Evolutionary conservation across 1,284 basidiomycete species (phyloP).

Genomic region (Trichosporon sp.): DNA sequence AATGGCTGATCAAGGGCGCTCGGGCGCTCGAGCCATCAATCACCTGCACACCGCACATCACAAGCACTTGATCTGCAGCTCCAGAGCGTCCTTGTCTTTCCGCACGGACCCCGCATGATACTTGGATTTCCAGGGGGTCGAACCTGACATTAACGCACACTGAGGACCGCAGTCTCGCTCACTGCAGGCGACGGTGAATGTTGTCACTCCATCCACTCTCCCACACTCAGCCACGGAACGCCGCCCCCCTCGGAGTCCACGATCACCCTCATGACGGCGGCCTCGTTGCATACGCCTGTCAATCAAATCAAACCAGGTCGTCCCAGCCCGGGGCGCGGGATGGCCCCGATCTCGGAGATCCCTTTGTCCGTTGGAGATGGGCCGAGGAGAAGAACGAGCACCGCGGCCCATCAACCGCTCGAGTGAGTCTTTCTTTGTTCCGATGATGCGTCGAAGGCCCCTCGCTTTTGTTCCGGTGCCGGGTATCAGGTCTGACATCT

Average conservation of each 20-base stretch:
- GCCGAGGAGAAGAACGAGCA: not conserved
- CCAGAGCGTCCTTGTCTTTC: not conserved
- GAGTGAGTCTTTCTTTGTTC: not conserved
- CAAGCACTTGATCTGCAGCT: not conserved
- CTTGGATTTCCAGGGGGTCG: not conserved
- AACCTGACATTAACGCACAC: not conserved
- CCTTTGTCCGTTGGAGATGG: not conserved
- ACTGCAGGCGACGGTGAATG: not conserved
- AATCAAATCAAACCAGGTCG: not conserved
- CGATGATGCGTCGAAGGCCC: not conserved
- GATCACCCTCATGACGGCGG: not conserved
- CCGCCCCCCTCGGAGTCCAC: not conserved
- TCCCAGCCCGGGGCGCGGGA: not conserved
- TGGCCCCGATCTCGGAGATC: not conserved
- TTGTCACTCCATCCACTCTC: not conserved
- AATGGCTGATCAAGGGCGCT: slow-evolving; percentile 2
- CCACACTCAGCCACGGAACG: not conserved
- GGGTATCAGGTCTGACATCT: not conserved
- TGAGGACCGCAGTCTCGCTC: not conserved
- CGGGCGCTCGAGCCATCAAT: not conserved
- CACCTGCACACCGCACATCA: not conserved
- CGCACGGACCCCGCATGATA: not conserved
- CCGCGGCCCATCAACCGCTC: not conserved
- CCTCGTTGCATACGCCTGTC: not conserved
- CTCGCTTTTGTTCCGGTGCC: not conserved